These are phyloP conservation scores for Lyophyllum atratum DNA, from an alignment of 768 basidiomycete species.

Conservation along the genomic window DNA sequence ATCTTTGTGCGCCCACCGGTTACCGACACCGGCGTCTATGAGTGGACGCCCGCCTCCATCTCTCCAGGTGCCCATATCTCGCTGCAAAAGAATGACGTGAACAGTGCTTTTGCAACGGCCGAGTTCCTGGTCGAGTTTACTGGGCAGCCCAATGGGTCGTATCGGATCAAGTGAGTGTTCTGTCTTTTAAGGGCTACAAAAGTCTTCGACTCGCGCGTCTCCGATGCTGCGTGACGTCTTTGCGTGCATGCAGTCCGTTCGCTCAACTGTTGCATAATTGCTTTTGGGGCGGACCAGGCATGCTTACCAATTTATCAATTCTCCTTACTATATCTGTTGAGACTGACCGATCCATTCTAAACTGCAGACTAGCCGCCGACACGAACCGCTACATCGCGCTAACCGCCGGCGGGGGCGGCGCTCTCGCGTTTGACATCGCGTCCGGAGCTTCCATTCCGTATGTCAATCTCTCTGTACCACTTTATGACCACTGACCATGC, in stretches of 20 bases:
- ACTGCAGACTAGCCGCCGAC: conserved; percentile 6
- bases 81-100: conserved; percentile 1
- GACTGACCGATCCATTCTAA: not conserved
- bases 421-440: conserved; percentile 4
- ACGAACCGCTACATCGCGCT: conserved; percentile 7
- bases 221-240: not conserved
- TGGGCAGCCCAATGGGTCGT: conserved; percentile 11
- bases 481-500: not conserved
- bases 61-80: conserved; percentile 7
- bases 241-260: not conserved
- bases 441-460: conserved; percentile 2
- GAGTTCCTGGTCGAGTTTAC: conserved; percentile 15
- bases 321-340: no score
- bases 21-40: conserved; percentile 7
- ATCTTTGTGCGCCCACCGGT: conserved; percentile 13
- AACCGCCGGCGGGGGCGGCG: conserved; percentile 8
- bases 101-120: conserved; percentile 2
- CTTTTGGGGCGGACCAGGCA: not conserved
- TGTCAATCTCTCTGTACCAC: not conserved
- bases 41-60: conserved; percentile 11
- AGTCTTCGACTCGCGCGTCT: not conserved
- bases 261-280: not conserved
- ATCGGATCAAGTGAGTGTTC: conserved; percentile 12
- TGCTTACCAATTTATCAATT: not conserved
- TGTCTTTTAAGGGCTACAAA: not conserved